These are phyloP conservation scores for Camelina neglecta DNA, from an alignment of 345 rosid genomes.

Conservation along the genomic window DNA sequence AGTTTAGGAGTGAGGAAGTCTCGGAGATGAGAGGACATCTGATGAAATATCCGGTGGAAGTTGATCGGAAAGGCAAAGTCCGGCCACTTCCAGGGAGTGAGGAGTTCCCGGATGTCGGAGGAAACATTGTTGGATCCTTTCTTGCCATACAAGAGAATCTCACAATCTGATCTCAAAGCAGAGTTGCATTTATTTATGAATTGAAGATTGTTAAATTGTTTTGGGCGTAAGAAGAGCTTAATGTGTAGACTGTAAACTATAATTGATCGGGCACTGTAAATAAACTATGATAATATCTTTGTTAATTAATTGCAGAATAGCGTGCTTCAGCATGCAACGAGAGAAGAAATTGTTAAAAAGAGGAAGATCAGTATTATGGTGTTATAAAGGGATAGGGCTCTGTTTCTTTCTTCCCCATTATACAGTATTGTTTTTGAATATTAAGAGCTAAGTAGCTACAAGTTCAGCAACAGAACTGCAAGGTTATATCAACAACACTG, in stretches of 20 bases:
- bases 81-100: conserved; percentile 67
- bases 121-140: conserved; percentile 81
- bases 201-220: background rate
- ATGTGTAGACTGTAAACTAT: background rate
- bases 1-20: conserved; percentile 62
- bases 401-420: too few relatives aligned
- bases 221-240: background rate
- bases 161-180: conserved; percentile 57
- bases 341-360: too few relatives aligned
- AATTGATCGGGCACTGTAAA: background rate
- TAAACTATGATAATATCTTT: background rate
- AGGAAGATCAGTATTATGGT: too few relatives aligned
- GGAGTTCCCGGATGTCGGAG: conserved; percentile 90
- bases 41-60: conserved; percentile 83
- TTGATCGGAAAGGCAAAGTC: conserved; percentile 82
- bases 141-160: conserved; percentile 82
- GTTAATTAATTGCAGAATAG: too few relatives aligned
- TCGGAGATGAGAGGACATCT: conserved; percentile 90
- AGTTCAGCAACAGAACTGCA: too few relatives aligned
- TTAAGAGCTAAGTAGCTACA: background rate
- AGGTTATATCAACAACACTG: too few relatives aligned
- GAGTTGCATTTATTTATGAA: background rate
- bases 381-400: too few relatives aligned
- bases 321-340: too few relatives aligned
- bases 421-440: too few relatives aligned